Conservation (phyloP, 257 asterid species). For the Gynochthodes officinalis region DNA sequence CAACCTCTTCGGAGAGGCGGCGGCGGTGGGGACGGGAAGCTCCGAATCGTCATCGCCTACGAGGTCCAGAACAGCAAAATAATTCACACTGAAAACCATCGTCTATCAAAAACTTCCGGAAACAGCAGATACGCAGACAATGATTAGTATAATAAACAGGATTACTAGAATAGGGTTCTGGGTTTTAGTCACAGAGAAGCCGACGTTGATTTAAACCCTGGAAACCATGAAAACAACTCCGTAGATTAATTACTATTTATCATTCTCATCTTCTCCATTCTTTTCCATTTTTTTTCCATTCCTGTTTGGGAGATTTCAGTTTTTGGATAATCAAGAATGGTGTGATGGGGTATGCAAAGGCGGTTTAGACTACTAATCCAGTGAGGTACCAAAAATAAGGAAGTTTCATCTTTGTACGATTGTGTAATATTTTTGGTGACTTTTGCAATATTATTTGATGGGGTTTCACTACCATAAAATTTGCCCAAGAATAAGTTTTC, state of each 20-base stretch:
- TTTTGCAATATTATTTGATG: no score
- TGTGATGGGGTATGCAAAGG: no score
- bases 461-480: no score
- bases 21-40: neutral
- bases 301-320: no score
- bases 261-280: neutral
- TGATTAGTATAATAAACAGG: neutral
- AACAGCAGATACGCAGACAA: neutral
- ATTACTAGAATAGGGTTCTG: neutral
- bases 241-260: neutral
- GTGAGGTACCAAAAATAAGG: no score
- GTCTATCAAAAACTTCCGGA: neutral
- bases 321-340: no score
- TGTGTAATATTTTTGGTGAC: no score
- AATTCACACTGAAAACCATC: constrained; percentile 9
- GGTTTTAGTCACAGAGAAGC: neutral
- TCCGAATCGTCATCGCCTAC: constrained; percentile 8
- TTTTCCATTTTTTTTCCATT: neutral
- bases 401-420: no score
- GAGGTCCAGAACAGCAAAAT: constrained; percentile 7
- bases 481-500: no score
- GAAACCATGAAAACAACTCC: no score
- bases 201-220: neutral
- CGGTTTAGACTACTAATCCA: no score
- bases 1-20: neutral